A percentile compares a stretch with the other conserved stretches of the same genome.
Conservation (phyloP, 164 flowering plant species). For the Liriodendron chinense region DNA sequence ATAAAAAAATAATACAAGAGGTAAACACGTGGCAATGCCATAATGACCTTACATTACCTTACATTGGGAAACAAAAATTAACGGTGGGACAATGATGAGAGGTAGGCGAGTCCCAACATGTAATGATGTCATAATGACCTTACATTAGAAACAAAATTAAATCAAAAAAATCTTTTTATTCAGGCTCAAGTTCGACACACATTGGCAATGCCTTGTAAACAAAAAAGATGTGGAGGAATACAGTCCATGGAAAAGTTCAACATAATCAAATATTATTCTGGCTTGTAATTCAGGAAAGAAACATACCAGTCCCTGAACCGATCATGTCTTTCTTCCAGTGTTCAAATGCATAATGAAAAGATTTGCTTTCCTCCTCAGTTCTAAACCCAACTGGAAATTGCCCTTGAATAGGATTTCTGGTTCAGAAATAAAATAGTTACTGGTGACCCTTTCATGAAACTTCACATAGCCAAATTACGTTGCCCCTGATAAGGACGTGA, state of each 20-base stretch:
- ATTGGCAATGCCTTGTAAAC: background rate
- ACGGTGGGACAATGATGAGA: too few relatives aligned
- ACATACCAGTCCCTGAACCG: conserved; percentile 42
- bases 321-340: conserved; percentile 57
- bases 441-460: background rate
- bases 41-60: too few relatives aligned
- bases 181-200: background rate
- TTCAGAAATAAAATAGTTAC: conserved; percentile 18
- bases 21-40: too few relatives aligned
- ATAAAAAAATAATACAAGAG: too few relatives aligned
- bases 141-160: background rate
- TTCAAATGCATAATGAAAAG: conserved; percentile 75
- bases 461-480: background rate
- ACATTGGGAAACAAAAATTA: too few relatives aligned
- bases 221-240: background rate
- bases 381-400: conserved; percentile 63
- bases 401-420: conserved; percentile 70
- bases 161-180: background rate
- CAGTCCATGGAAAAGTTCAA: background rate
- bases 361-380: conserved; percentile 67
- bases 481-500: background rate
- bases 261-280: background rate
- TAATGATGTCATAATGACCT: background rate
- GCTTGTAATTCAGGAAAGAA: background rate
- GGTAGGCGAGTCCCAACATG: background rate